phyloP scores from a whole-genome alignment of 2,329 filamentous ascomycete species.

The Cucurbitaria berberidis region DNA sequence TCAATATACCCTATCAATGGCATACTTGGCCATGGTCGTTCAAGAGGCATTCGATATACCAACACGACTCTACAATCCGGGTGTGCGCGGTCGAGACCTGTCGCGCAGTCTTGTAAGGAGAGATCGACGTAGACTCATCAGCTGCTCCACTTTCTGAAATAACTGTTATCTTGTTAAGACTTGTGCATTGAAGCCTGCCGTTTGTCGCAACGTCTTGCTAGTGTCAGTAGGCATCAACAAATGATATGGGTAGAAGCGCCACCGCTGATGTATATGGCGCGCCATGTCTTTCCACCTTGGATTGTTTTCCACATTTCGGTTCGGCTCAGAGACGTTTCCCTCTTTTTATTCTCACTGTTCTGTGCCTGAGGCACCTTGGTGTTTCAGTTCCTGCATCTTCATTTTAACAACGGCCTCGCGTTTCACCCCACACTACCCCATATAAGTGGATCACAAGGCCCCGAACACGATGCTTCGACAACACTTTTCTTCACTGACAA shows the following conservation, averaged over 20 bases:
- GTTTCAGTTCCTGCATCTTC: slow-evolving; percentile 30
- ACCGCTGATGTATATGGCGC: no score
- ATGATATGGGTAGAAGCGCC: neutral
- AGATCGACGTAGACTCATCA: neutral
- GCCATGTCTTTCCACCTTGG: neutral
- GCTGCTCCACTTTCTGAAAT: neutral
- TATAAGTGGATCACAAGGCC: slow-evolving; percentile 17
- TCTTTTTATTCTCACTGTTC: slow-evolving; percentile 4
- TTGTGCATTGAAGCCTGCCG: neutral
- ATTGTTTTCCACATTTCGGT: neutral
- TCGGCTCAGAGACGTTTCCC: neutral
- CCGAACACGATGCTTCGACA: slow-evolving; percentile 7
- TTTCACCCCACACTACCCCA: slow-evolving; percentile 26
- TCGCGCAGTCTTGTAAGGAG: neutral
- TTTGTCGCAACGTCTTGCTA: neutral
- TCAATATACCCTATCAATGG: neutral
- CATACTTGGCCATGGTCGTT: neutral
- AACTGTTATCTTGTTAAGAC: neutral
- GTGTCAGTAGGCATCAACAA: neutral
- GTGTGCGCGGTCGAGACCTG: neutral
- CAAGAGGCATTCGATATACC: neutral
- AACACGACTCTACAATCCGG: neutral
- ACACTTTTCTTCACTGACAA: slow-evolving; percentile 8
- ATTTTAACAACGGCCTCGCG: slow-evolving; percentile 18
- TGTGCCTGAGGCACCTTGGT: slow-evolving; percentile 17